Conservation (phyloP, 2,329 filamentous ascomycete species). For the Aspergillus terreus region DNA sequence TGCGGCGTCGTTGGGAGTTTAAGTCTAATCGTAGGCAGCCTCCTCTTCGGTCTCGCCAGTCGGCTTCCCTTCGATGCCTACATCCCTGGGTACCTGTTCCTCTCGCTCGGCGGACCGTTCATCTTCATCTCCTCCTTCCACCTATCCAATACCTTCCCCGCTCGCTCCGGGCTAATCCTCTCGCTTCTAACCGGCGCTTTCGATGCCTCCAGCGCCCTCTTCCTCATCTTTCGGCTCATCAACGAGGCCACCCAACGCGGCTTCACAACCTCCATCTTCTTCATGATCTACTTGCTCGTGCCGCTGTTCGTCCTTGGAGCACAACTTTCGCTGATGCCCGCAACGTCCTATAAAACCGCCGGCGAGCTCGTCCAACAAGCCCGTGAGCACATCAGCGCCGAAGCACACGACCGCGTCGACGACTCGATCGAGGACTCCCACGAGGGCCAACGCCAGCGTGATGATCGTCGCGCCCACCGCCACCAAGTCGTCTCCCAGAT, state of each 20-base stretch:
- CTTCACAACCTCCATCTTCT: slow-evolving; percentile 66
- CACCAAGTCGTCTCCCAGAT: slow-evolving; percentile 67
- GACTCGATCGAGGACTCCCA: slow-evolving; percentile 48
- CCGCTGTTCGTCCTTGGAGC: slow-evolving; percentile 62
- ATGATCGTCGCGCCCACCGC: slow-evolving; percentile 57
- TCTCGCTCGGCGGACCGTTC: slow-evolving; percentile 76
- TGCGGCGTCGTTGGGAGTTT: slow-evolving; percentile 68
- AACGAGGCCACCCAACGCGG: slow-evolving; percentile 57
- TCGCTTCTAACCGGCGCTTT: slow-evolving; percentile 78
- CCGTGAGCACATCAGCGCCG: slow-evolving; percentile 52
- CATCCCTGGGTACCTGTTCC: slow-evolving; percentile 68
- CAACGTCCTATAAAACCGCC: slow-evolving; percentile 76
- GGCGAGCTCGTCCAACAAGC: slow-evolving; percentile 76
- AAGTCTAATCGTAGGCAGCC: slow-evolving; percentile 65
- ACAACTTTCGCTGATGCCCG: slow-evolving; percentile 70
- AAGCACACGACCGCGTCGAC: slow-evolving; percentile 55
- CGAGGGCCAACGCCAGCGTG: slow-evolving; percentile 46
- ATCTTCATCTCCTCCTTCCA: slow-evolving; percentile 82
- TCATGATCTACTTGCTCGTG: slow-evolving; percentile 67
- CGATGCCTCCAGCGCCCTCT: slow-evolving; percentile 75
- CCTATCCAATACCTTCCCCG: slow-evolving; percentile 77
- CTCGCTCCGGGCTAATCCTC: slow-evolving; percentile 72
- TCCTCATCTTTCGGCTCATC: slow-evolving; percentile 68
- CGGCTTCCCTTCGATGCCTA: slow-evolving; percentile 69
- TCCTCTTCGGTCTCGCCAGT: slow-evolving; percentile 67